Base-by-base conservation (phyloP, 129 eudicot species). In the Pseudognaphalium luteoalbum region DNA sequence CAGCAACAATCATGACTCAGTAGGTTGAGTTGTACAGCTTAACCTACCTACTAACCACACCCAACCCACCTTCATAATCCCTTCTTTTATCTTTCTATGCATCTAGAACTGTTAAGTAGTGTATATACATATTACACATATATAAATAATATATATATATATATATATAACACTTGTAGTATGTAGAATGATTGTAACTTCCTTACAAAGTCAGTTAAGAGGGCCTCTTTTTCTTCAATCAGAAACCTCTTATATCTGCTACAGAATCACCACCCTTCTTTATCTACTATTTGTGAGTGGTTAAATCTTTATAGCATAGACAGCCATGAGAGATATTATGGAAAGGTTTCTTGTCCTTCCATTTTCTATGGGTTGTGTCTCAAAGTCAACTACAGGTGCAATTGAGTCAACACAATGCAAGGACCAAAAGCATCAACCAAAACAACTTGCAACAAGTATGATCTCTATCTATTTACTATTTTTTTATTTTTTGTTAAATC, bases 21-120 rank as follows among this genome's bases (percentile, higher is more conserved):
- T 85, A 79, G 95, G 92, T 86, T 83, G 86, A 91, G 89, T 88
- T 85, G 90, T 88, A 83, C 92, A 85, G 90, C 83, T 89, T 78
- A 81, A 89, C 96, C 86, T 80, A 86, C 88, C 80, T 81, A 87
- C 85, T 82, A 74, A 86, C 86, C 85, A 75, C 76, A 85, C 84
- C 85, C 81, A 85, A 80, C 74, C 80, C 32, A 80, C 79, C 83
- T 71, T 81, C 81, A 84, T 76, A 54, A 79, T 66, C 39, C 34
- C 28, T 28, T 60, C 59, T 35, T 35, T 17, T 72, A 52, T 35
- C 58, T 59, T 29, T 72, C 19, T 58, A 33, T 65, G 39, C 65
- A 39, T 65, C 73, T 79, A 61, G 37, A 78, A 66, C 34, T 47
- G 30, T 60, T 70, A 78, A 60, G 76, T 32, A 66, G 39, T 67